These are phyloP conservation scores for Avicennia marina DNA, from an alignment of 257 asterid genomes.

Conservation along the genomic window DNA sequence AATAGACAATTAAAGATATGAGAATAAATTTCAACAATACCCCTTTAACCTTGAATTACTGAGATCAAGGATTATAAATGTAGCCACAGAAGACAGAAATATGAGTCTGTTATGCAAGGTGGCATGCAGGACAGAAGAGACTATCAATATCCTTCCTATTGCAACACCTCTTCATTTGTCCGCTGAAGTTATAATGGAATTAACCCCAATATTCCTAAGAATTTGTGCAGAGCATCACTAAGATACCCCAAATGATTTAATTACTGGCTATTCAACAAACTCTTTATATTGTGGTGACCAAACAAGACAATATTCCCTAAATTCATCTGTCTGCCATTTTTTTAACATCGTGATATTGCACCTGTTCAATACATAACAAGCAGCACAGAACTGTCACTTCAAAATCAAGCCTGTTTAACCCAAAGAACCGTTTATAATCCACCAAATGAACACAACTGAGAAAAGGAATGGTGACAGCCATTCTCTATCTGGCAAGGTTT, in stretches of 20 bases:
- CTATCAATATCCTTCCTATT: background rate
- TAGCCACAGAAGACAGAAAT: too few relatives aligned
- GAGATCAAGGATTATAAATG: too few relatives aligned
- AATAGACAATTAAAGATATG: too few relatives aligned
- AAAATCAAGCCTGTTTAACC: background rate
- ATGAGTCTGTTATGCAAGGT: too few relatives aligned
- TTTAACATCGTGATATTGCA: too few relatives aligned
- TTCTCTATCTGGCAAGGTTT: background rate
- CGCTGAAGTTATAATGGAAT: conserved; percentile 1
- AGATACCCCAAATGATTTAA: background rate
- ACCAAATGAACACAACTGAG: background rate
- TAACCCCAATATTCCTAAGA: conserved; percentile 6
- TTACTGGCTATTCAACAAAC: background rate
- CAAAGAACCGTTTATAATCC: background rate
- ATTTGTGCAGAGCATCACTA: background rate
- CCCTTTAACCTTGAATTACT: too few relatives aligned
- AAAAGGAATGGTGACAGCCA: background rate
- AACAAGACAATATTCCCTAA: conserved; percentile 1
- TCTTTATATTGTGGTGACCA: background rate
- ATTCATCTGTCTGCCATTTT: too few relatives aligned
- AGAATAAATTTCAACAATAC: too few relatives aligned
- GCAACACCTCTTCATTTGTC: background rate
- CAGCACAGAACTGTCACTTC: too few relatives aligned
- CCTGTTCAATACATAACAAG: too few relatives aligned
- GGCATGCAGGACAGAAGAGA: too few relatives aligned